Percentiles rank a stretch among this genome's conserved stretches.
Evolutionary conservation across 2,329 filamentous ascomycete genomes (phyloP).

Genomic region (Colletotrichum endophyticum): DNA sequence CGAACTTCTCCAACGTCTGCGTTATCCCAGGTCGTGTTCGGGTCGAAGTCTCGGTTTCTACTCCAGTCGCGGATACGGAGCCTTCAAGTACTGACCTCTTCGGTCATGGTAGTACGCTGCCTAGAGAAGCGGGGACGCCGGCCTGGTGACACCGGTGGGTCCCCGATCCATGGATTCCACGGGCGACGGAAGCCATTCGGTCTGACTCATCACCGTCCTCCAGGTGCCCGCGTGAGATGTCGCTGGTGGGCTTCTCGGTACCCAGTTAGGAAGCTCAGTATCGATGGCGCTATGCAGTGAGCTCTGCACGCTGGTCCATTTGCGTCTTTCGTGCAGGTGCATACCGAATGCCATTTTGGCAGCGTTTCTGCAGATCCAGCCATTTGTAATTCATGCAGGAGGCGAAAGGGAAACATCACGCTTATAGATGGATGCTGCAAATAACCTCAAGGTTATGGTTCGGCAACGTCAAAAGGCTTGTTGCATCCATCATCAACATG

Average conservation of each 20-base stretch:
- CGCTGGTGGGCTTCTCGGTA: background rate
- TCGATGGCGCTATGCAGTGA: background rate
- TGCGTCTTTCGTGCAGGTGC: background rate
- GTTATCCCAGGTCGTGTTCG: background rate
- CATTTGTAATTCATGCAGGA: conserved; percentile 6
- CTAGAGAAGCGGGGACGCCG: background rate
- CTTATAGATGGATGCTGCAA: background rate
- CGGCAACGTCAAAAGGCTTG: background rate
- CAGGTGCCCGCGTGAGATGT: background rate
- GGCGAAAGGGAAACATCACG: background rate
- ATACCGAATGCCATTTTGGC: background rate
- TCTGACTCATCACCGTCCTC: conserved; percentile 7
- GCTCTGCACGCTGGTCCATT: background rate
- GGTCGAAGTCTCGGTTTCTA: background rate
- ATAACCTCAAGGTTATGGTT: conserved; percentile 7
- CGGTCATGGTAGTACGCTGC: background rate
- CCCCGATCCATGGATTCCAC: background rate
- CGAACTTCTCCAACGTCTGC: background rate
- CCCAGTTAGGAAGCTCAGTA: conserved; percentile 3
- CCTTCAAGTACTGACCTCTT: background rate
- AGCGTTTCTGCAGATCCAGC: background rate
- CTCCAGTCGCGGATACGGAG: background rate
- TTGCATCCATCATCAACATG: background rate
- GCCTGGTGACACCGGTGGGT: background rate
- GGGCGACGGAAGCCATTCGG: background rate